These are phyloP conservation scores for Oryza glaberrima DNA, from an alignment of 176 grass and related monocot genomes.

Conservation along the genomic window DNA sequence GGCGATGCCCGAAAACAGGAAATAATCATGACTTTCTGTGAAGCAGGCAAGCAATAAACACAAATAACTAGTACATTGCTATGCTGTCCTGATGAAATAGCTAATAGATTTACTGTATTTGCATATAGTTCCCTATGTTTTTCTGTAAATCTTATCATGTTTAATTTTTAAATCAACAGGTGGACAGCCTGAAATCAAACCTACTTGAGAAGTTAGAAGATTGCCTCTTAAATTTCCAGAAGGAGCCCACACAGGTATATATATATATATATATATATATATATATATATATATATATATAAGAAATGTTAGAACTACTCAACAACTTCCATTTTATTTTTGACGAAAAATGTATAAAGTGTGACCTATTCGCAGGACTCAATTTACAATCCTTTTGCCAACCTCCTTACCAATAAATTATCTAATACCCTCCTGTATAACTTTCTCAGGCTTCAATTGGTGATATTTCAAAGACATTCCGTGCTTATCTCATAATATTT, in stretches of 20 bases:
- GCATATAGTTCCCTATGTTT: conserved; percentile 7
- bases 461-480: conserved; percentile 90
- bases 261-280: conserved; percentile 8
- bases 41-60: conserved; percentile 6
- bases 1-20: not conserved
- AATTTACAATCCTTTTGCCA: conserved; percentile 5
- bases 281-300: conserved; percentile 33
- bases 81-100: conserved; percentile 30
- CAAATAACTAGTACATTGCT: not conserved
- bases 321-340: conserved; percentile 26
- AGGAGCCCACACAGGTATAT: conserved; percentile 66
- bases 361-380: conserved; percentile 10
- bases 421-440: conserved; percentile 2
- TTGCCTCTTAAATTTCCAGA: conserved; percentile 77
- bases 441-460: conserved; percentile 72
- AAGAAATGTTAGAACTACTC: conserved; percentile 38
- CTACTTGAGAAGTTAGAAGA: conserved; percentile 96
- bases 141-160: conserved; percentile 40
- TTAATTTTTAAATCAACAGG: conserved; percentile 56
- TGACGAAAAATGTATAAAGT: conserved; percentile 16
- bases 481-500: conserved; percentile 98
- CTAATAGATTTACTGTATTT: not conserved
- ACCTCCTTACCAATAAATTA: conserved; percentile 26
- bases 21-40: not conserved
- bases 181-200: conserved; percentile 89